These are phyloP conservation scores for Diaporthe sp. DNA, from an alignment of 2,329 filamentous ascomycete genomes.

Conservation along the genomic window DNA sequence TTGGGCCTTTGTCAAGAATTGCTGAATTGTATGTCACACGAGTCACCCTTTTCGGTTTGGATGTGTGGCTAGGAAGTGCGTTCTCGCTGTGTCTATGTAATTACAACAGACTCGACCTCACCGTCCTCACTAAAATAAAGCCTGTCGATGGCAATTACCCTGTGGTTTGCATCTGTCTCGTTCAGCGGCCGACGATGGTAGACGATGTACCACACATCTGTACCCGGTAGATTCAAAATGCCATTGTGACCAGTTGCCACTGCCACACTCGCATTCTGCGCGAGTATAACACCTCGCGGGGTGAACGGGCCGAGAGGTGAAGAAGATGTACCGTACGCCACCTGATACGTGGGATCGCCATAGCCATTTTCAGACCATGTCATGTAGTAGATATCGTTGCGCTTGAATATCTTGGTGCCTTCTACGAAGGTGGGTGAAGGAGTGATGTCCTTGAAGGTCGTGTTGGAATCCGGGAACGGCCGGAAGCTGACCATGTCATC, in stretches of 20 bases:
- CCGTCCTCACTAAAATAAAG: constrained; percentile 29
- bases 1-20: not conserved
- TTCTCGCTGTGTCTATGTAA: not conserved
- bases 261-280: constrained; percentile 22
- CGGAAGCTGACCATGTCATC: constrained; percentile 34
- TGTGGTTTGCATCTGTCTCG: constrained; percentile 18
- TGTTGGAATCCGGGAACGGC: constrained; percentile 11
- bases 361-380: constrained; percentile 38
- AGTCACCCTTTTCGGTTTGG: not conserved
- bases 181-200: constrained; percentile 30
- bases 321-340: constrained; percentile 33
- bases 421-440: constrained; percentile 28
- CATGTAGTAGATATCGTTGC: constrained; percentile 34
- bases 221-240: constrained; percentile 36
- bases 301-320: constrained; percentile 32
- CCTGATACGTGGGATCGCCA: constrained; percentile 35
- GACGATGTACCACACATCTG: constrained; percentile 36
- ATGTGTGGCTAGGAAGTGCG: not conserved
- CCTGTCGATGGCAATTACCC: constrained; percentile 30
- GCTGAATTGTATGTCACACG: not conserved
- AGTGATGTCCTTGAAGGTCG: constrained; percentile 27
- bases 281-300: constrained; percentile 12
- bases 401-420: constrained; percentile 35
- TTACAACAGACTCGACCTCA: constrained; percentile 7
- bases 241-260: constrained; percentile 34